A percentile compares a stretch with the other conserved stretches of the same genome.
phyloP scores from a whole-genome alignment of 371 early-diverging fungal genomes.

The Saksenaea oblongispora region DNA sequence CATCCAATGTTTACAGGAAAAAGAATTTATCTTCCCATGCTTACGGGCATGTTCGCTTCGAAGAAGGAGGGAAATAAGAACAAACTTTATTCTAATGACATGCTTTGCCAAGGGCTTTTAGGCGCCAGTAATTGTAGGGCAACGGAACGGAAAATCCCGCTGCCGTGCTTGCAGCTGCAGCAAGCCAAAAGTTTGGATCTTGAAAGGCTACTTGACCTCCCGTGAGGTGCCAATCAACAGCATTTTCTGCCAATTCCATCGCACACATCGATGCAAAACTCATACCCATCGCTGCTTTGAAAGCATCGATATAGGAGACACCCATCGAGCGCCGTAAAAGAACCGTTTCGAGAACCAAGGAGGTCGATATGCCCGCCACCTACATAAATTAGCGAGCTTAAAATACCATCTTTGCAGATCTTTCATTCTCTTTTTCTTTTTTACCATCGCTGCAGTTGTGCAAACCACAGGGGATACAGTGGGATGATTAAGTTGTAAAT shows the following conservation, averaged over 20 bases:
- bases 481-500: conserved; percentile 48
- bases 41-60: not conserved
- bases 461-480: conserved; percentile 34
- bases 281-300: conserved; percentile 61
- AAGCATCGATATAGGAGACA: conserved; percentile 36
- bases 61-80: not conserved
- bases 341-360: conserved; percentile 52
- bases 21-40: not conserved
- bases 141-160: conserved; percentile 56
- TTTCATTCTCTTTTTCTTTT: not conserved
- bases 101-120: conserved; percentile 51
- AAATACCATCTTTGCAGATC: not conserved
- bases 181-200: conserved; percentile 54
- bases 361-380: conserved; percentile 51
- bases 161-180: conserved; percentile 38
- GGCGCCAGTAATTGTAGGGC: conserved; percentile 59
- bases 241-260: conserved; percentile 58
- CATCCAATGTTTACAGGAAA: not conserved
- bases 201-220: conserved; percentile 49
- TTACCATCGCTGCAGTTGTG: conserved; percentile 53
- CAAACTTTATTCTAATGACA: conserved; percentile 33
- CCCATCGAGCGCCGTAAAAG: conserved; percentile 44
- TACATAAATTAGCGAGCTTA: conserved; percentile 7
- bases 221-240: conserved; percentile 54
- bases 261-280: conserved; percentile 59